Conservation (phyloP, 257 asterid species). For the Fraxinus excelsior region DNA sequence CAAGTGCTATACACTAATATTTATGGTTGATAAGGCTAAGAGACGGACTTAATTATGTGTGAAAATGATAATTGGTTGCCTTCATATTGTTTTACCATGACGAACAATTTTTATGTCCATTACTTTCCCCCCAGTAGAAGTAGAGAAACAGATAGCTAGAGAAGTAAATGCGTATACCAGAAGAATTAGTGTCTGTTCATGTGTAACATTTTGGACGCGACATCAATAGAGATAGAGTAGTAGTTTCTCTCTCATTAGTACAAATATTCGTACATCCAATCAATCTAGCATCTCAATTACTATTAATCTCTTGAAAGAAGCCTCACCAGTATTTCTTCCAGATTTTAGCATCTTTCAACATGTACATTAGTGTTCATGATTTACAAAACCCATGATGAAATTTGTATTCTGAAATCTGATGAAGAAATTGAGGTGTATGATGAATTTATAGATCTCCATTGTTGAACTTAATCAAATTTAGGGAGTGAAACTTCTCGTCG, state of each 20-base stretch:
- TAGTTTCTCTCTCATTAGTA: neutral
- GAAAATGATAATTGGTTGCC: neutral
- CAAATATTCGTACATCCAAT: neutral
- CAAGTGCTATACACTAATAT: neutral
- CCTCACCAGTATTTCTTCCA: neutral
- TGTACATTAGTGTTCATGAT: neutral
- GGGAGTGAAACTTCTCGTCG: slow-evolving; percentile 26
- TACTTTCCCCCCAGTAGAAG: neutral
- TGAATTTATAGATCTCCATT: neutral
- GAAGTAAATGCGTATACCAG: neutral
- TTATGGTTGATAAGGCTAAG: neutral
- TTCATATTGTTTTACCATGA: neutral
- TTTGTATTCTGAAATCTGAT: neutral
- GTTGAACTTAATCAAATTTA: neutral
- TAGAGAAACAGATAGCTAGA: neutral
- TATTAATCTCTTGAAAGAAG: neutral
- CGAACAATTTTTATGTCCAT: no score
- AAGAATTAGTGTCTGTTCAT: neutral
- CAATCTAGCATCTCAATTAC: neutral
- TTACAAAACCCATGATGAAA: neutral
- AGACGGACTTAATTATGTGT: neutral
- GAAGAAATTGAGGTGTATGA: neutral
- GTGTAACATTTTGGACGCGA: no score
- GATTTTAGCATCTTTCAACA: neutral
- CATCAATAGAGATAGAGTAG: neutral